phyloP scores from a whole-genome alignment of 192 early-diverging fungal genomes.

The Jimgerdemannia flammicorona region DNA sequence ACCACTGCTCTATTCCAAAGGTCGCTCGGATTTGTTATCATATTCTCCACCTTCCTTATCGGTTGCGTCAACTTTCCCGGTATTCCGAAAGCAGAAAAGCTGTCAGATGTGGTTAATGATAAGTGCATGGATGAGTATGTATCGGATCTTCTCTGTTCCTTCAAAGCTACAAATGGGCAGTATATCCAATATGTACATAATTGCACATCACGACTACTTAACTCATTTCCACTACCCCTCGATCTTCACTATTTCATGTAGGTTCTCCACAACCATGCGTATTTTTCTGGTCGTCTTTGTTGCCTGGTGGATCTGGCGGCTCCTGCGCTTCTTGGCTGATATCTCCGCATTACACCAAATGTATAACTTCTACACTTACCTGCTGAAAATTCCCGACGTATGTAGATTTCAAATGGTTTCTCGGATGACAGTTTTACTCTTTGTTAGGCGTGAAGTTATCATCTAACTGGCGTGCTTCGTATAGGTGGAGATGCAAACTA shows the following conservation, averaged over 20 bases:
- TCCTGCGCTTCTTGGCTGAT: conserved; percentile 62
- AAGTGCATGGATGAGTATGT: conserved; percentile 68
- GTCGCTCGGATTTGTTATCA: conserved; percentile 82
- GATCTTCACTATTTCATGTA: conserved; percentile 1
- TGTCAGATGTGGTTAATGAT: conserved; percentile 75
- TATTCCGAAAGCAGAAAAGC: conserved; percentile 60
- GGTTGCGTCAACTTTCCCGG: conserved; percentile 88
- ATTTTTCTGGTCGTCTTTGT: conserved; percentile 62
- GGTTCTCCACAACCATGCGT: conserved; percentile 53
- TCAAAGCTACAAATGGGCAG: background rate
- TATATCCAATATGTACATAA: conserved; percentile 18
- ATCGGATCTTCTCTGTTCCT: background rate
- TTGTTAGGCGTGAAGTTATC: background rate
- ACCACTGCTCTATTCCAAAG: conserved; percentile 30
- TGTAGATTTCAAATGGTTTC: conserved; percentile 4
- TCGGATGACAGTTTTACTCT: background rate
- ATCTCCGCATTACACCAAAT: conserved; percentile 75
- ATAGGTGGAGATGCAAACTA: conserved; percentile 79
- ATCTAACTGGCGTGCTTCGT: background rate
- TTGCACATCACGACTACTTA: background rate
- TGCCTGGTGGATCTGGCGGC: conserved; percentile 75
- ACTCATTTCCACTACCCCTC: background rate
- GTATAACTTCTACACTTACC: conserved; percentile 77
- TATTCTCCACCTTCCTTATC: conserved; percentile 84
- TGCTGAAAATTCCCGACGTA: conserved; percentile 76